Evolutionary conservation across 2,329 filamentous ascomycete species (phyloP).

Genomic region (Colletotrichum sp.): DNA sequence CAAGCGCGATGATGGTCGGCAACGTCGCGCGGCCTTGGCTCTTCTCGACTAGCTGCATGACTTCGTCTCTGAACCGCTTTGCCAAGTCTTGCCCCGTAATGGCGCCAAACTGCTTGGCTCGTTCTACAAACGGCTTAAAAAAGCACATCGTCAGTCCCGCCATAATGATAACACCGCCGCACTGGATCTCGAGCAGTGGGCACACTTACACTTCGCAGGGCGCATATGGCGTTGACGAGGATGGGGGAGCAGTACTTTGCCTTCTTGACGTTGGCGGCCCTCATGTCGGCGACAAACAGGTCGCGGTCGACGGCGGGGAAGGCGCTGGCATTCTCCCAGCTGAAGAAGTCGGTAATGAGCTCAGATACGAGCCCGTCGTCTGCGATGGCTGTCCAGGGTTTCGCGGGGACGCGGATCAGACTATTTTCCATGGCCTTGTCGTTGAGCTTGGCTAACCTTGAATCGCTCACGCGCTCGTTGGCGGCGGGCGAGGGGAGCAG

Average conservation of each 20-base stretch:
- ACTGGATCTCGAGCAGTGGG: neutral
- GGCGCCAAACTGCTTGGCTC: constrained; percentile 7
- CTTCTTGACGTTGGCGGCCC: constrained; percentile 3
- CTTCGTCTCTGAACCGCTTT: neutral
- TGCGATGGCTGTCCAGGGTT: constrained; percentile 33
- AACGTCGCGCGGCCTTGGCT: constrained; percentile 12
- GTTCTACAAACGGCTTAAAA: constrained; percentile 8
- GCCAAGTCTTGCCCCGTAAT: constrained; percentile 10
- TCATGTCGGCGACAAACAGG: constrained; percentile 32
- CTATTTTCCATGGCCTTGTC: constrained; percentile 21
- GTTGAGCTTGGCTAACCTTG: constrained; percentile 18
- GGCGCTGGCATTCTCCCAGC: constrained; percentile 30
- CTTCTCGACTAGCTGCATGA: constrained; percentile 14
- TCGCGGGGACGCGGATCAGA: constrained; percentile 28
- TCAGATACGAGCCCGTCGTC: constrained; percentile 34
- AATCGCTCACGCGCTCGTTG: neutral
- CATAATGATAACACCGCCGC: neutral
- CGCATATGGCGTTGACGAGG: constrained; percentile 36
- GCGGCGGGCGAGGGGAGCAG: constrained; percentile 16
- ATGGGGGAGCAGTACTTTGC: constrained; percentile 33
- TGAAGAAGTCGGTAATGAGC: constrained; percentile 33
- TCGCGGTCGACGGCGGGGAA: constrained; percentile 28
- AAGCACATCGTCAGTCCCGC: neutral
- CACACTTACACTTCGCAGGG: constrained; percentile 30
- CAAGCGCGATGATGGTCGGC: constrained; percentile 6